Conservation (phyloP, 306 rosid genomes). For the Castanea mollissima region DNA sequence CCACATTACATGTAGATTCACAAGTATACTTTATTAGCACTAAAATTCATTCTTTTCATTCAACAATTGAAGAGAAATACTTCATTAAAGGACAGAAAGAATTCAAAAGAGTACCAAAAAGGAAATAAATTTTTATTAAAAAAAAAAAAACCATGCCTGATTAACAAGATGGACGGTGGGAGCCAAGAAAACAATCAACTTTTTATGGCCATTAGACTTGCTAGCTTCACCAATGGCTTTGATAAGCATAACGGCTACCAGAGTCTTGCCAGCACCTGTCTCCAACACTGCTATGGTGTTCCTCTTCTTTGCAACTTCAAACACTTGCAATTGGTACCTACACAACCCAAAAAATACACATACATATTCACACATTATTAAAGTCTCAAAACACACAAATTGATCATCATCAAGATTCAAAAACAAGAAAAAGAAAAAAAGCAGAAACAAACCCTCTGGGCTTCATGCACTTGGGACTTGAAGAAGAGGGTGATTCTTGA, state of each 20-base stretch:
- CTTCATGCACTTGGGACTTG: constrained; percentile 19
- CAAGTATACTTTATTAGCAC: neutral
- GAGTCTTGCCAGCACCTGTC: constrained; percentile 76
- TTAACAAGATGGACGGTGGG: constrained; percentile 89
- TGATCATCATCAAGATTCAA: neutral
- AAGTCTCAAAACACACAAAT: neutral
- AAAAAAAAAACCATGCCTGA: constrained; percentile 45
- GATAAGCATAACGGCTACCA: constrained; percentile 84
- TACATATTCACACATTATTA: neutral
- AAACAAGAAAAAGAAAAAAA: neutral
- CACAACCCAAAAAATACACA: neutral
- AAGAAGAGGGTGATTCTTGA: constrained; percentile 1
- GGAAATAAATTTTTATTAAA: neutral
- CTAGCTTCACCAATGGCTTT: constrained; percentile 41
- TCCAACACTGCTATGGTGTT: constrained; percentile 85
- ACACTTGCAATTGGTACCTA: constrained; percentile 70
- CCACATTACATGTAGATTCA: constrained; percentile 5
- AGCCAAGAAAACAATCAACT: constrained; percentile 67
- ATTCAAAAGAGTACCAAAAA: neutral
- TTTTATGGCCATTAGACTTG: constrained; percentile 39
- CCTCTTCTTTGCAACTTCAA: constrained; percentile 59
- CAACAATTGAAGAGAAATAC: neutral
- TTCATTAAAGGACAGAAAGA: neutral
- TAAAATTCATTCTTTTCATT: neutral
- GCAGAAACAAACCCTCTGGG: constrained; percentile 59